Conservation (phyloP, 1,284 basidiomycete species). For the Ceratobasidium sp. region DNA sequence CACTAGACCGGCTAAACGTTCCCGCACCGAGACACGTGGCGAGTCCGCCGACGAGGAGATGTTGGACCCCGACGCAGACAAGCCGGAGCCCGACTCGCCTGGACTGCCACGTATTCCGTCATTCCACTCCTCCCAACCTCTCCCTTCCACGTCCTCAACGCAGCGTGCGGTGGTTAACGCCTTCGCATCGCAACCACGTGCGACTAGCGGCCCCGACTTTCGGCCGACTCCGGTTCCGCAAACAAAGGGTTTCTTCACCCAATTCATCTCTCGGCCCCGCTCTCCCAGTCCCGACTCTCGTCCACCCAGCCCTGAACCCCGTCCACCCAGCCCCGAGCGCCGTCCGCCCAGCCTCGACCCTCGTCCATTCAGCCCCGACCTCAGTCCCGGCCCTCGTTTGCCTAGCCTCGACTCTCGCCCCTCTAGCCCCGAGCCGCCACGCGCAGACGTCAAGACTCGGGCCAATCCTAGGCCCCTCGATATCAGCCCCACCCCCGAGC, state of each 20-base stretch:
- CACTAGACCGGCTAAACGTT: too few species aligned
- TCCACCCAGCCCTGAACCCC: too few species aligned
- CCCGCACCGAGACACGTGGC: too few species aligned
- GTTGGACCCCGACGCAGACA: too few species aligned
- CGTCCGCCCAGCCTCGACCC: neutral
- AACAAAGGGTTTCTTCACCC: too few species aligned
- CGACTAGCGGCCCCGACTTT: neutral
- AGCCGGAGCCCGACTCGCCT: too few species aligned
- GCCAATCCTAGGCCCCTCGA: neutral
- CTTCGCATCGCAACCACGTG: neutral
- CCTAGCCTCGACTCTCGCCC: neutral
- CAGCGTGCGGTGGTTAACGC: neutral
- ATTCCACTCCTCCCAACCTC: neutral
- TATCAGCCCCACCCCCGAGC: neutral
- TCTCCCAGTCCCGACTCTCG: too few species aligned
- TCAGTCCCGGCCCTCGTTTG: neutral
- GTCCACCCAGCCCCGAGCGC: neutral
- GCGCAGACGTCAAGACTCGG: neutral
- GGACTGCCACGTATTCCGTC: neutral
- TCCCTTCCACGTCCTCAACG: neutral
- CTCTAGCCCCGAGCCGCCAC: neutral
- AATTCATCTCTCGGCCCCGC: too few species aligned
- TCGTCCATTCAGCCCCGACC: neutral
- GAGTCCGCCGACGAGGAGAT: too few species aligned
- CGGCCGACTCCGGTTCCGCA: neutral